A percentile compares a stretch with the other conserved stretches of the same genome.
Conservation (phyloP, 2,329 filamentous ascomycete genomes). For the Hypoxylon sp. region DNA sequence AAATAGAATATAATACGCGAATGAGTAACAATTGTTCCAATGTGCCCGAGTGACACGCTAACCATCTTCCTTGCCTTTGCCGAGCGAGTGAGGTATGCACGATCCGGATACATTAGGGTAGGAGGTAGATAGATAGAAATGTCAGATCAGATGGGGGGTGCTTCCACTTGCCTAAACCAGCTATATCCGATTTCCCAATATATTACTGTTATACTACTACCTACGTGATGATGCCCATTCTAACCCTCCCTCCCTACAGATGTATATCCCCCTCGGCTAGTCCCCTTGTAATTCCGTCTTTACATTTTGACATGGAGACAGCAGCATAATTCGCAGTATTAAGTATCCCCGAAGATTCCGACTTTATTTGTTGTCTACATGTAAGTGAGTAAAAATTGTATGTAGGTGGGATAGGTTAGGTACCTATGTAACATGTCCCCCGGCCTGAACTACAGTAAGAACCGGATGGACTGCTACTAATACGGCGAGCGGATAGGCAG, state of each 20-base stretch:
- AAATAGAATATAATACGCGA: slow-evolving; percentile 6
- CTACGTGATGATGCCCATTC: too few species aligned
- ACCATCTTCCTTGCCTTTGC: slow-evolving; percentile 16
- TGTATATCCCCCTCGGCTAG: slow-evolving; percentile 6
- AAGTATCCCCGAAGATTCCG: slow-evolving; percentile 23
- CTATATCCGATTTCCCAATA: slow-evolving; percentile 1
- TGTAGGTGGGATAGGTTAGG: not conserved
- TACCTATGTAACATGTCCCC: too few species aligned
- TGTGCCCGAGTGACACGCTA: not conserved
- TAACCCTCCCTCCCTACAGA: not conserved
- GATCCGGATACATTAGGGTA: slow-evolving; percentile 34
- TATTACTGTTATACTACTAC: too few species aligned
- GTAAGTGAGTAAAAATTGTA: too few species aligned
- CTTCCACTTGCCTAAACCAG: slow-evolving; percentile 35
- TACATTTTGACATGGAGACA: too few species aligned
- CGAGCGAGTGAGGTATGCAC: slow-evolving; percentile 33
- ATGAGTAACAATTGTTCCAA: too few species aligned
- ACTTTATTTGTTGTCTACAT: slow-evolving; percentile 12
- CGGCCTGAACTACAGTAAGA: slow-evolving; percentile 7
- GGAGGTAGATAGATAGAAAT: too few species aligned
- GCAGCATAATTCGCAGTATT: slow-evolving; percentile 17
- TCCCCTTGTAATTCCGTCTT: too few species aligned
- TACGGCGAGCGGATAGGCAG: not conserved
- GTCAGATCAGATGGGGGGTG: slow-evolving; percentile 38
- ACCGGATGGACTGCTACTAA: not conserved